Conservation (phyloP, 805 yeast species). For the Starmerella ratchasimensis region DNA sequence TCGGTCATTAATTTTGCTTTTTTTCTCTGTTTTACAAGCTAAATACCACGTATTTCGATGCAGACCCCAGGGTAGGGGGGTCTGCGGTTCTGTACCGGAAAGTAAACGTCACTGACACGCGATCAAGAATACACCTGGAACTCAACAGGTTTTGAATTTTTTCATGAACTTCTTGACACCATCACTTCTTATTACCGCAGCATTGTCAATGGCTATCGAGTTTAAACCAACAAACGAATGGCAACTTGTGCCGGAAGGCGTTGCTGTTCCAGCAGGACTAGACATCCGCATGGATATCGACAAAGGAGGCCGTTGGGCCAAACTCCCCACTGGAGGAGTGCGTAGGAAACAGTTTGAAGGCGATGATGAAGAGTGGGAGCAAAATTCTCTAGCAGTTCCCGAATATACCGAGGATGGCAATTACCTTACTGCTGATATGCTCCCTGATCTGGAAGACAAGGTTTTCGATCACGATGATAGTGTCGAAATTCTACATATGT, state of each 20-base stretch:
- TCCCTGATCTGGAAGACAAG: slow-evolving; percentile 38
- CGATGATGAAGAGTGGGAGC: neutral
- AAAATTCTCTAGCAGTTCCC: no score
- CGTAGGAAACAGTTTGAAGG: no score
- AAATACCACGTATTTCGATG: neutral
- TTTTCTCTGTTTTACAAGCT: neutral
- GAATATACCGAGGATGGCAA: neutral
- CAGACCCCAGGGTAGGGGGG: no score
- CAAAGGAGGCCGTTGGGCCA: slow-evolving; percentile 60
- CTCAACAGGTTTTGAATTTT: neutral
- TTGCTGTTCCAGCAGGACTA: slow-evolving; percentile 64
- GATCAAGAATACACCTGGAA: no score
- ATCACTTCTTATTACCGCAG: slow-evolving; percentile 1
- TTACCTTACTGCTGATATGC: slow-evolving; percentile 15
- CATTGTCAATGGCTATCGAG: slow-evolving; percentile 1
- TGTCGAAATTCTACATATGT: slow-evolving; percentile 28
- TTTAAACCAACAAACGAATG: slow-evolving; percentile 58
- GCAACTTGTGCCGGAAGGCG: slow-evolving; percentile 58
- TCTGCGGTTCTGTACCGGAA: no score
- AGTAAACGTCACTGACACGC: no score
- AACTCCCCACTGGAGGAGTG: no score
- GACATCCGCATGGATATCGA: slow-evolving; percentile 64
- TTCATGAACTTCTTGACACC: neutral
- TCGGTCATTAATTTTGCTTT: slow-evolving; percentile 14
- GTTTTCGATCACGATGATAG: slow-evolving; percentile 54